Evolutionary conservation across 352 stramenopile species (phyloP).

Genomic region (Pythium dissotocum): DNA sequence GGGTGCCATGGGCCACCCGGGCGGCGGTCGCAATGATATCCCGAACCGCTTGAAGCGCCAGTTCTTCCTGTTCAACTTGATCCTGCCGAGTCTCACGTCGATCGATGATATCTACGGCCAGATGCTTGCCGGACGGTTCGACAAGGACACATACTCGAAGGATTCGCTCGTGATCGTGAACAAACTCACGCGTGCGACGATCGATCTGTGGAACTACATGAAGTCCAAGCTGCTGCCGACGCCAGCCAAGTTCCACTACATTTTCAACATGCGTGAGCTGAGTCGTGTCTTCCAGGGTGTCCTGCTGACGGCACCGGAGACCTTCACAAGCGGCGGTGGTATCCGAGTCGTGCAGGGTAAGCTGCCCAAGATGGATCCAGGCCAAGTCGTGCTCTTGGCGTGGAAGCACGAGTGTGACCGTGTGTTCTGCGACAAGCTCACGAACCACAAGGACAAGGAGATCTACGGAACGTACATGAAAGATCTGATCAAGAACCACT

Average conservation of each 20-base stretch:
- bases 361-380: slow-evolving; percentile 88
- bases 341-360: slow-evolving; percentile 84
- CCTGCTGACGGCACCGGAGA: slow-evolving; percentile 94
- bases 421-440: slow-evolving; percentile 98
- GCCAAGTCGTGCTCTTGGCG: slow-evolving; percentile 92
- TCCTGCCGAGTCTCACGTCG: slow-evolving; percentile 95
- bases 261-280: slow-evolving; percentile 99
- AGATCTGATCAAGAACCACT: slow-evolving; percentile 90
- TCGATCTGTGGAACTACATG: slow-evolving; percentile 96
- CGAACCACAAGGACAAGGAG: slow-evolving; percentile 96
- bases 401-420: slow-evolving; percentile 98
- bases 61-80: slow-evolving; percentile 99
- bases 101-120: slow-evolving; percentile 99
- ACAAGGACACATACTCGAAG: slow-evolving; percentile 83
- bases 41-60: slow-evolving; percentile 99
- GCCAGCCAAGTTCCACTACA: slow-evolving; percentile 98
- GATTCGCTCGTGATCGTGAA: slow-evolving; percentile 85
- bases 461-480: slow-evolving; percentile 92
- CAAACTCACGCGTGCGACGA: slow-evolving; percentile 95
- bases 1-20: slow-evolving; percentile 97
- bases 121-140: slow-evolving; percentile 96
- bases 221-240: slow-evolving; percentile 97
- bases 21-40: slow-evolving; percentile 98
- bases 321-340: slow-evolving; percentile 90
- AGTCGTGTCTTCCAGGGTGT: slow-evolving; percentile 98